Evolutionary conservation across 306 rosid genomes (phyloP).

Genomic region (Castanea mollissima): DNA sequence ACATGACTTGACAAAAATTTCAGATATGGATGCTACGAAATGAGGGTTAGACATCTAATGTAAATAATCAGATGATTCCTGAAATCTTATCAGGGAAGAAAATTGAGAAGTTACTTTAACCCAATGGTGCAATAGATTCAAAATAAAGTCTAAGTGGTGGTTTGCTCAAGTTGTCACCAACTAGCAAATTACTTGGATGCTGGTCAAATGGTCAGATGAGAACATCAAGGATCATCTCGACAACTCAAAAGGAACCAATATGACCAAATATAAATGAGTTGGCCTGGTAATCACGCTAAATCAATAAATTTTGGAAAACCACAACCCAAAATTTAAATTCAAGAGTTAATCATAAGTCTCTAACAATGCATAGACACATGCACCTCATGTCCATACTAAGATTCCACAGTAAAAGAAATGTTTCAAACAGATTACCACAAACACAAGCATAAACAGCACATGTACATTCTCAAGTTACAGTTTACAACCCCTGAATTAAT

Average conservation of each 20-base stretch:
- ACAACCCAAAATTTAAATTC: not conserved
- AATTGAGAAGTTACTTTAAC: not conserved
- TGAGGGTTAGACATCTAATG: constrained; percentile 2
- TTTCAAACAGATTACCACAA: not conserved
- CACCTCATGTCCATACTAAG: not conserved
- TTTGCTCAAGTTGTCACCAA: too few species aligned
- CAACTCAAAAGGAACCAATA: not conserved
- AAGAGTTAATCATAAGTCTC: not conserved
- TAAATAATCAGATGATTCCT: not conserved
- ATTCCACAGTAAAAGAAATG: not conserved
- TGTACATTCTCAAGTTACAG: too few species aligned
- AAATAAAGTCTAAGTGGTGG: not conserved
- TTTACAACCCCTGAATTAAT: too few species aligned
- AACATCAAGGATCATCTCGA: not conserved
- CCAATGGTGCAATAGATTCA: not conserved
- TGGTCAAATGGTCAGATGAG: too few species aligned
- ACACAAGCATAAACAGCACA: too few species aligned
- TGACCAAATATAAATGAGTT: not conserved
- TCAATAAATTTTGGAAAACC: not conserved
- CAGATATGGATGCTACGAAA: constrained; percentile 9
- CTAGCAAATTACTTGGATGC: too few species aligned
- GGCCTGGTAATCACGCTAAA: not conserved
- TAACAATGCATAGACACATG: not conserved
- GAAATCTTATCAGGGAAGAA: not conserved
- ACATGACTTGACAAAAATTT: constrained; percentile 5